Base-by-base conservation (phyloP, 2,329 filamentous ascomycete genomes). In the Colletotrichum eleusines region DNA sequence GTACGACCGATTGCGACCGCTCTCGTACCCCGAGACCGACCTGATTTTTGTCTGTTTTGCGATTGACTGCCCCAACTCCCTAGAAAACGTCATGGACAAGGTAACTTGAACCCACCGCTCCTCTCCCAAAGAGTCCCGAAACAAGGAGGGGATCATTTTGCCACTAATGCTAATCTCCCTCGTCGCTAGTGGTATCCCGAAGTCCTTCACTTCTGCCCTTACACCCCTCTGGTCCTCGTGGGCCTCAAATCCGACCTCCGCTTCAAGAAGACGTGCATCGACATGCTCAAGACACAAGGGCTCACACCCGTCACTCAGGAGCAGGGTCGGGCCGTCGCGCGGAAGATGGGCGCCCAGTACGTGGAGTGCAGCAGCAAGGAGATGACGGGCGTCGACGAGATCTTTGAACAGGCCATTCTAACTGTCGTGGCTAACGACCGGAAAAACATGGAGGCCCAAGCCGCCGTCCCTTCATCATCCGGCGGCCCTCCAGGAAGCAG, bases 331-430 rank as follows among this genome's bases (percentile, higher is more conserved):
- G 88, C 90, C 11, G 95, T 99, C 33, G 95, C 96, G 66, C 89
- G 91, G 78, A 96, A 95, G 84, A 99, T 99, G 96, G 91, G 91
- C 73, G 96, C 96, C 16, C 88, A 91, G 78, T 99, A 99, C 84
- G 95, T 97, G 89, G 96, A 99, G 84, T 99, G 96, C 87, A 97
- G 94, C 80, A 97, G 94, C 82, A 98, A 98, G 84, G 96, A 98
- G 83, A 96, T 97, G 92, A 90, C 88, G 64, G 96, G 96, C 67
- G 95, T 99, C 55, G 94, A 98, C 80, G 95, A 98, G 78, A 96
- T 98, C 78, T 99, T 99, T 82, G 92, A 97, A 81, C 87, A 90
- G 73, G 96, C 96, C 66, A 95, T 99, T 79, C 90, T 95, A 77
- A 95, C 93, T 62, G 94, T 96, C 40, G 94, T 99, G 35, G 90